A percentile compares a stretch with the other conserved stretches of the same genome.
Conservation (phyloP, 345 rosid genomes). For the Bruguiera gymnorhiza region DNA sequence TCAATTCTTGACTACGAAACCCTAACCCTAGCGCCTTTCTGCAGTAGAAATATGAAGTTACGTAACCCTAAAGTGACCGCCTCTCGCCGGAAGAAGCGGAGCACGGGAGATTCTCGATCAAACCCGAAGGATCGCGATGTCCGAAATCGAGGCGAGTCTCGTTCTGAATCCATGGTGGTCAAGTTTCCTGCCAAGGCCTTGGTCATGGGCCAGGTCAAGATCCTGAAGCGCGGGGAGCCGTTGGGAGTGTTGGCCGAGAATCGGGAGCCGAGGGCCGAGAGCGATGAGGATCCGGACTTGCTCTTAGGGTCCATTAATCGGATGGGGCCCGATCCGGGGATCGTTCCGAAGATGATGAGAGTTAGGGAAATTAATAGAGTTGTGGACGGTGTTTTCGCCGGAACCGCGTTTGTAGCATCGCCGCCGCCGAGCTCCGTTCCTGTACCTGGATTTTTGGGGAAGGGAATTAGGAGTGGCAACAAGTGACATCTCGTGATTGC, state of each 20-base stretch:
- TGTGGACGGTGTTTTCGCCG: conserved; percentile 27
- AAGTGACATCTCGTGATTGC: conserved; percentile 12
- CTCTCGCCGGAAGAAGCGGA: conserved; percentile 34
- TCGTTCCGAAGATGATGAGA: conserved; percentile 36
- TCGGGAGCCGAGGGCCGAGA: conserved; percentile 6
- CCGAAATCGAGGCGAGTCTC: background rate
- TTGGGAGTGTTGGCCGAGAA: conserved; percentile 5
- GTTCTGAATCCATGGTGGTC: conserved; percentile 21
- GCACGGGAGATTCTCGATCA: conserved; percentile 16
- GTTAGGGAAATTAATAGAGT: conserved; percentile 19
- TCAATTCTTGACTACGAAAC: conserved; percentile 24
- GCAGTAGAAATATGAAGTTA: background rate
- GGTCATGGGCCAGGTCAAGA: conserved; percentile 58
- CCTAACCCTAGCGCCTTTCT: conserved; percentile 13
- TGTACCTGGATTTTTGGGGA: conserved; percentile 45
- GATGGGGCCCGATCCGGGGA: conserved; percentile 51
- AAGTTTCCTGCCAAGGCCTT: conserved; percentile 34
- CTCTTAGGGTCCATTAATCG: conserved; percentile 42
- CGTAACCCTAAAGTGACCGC: conserved; percentile 12
- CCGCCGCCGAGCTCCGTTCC: conserved; percentile 68
- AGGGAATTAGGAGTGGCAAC: conserved; percentile 13
- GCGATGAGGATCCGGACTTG: conserved; percentile 26
- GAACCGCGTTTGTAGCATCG: conserved; percentile 34
- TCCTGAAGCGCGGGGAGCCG: conserved; percentile 62
- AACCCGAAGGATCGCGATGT: background rate